phyloP scores from a whole-genome alignment of 768 basidiomycete genomes.

The Phylloporus sp. region DNA sequence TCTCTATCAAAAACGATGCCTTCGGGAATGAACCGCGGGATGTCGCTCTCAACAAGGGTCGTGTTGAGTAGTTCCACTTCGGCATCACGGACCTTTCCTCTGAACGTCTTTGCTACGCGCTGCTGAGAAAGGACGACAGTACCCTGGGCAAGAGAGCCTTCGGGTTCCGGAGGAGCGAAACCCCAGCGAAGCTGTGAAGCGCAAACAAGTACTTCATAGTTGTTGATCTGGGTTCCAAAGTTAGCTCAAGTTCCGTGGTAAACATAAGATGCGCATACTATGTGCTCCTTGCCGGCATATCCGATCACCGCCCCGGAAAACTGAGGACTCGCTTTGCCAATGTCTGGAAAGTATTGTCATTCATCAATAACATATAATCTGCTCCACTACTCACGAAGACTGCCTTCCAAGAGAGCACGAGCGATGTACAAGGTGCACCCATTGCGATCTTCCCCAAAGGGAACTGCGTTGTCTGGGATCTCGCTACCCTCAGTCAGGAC shows the following conservation, averaged over 20 bases:
- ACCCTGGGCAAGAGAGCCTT: constrained; percentile 20
- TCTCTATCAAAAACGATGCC: constrained; percentile 17
- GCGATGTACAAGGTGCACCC: constrained; percentile 27
- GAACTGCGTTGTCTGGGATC: constrained; percentile 35
- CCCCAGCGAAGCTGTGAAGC: constrained; percentile 33
- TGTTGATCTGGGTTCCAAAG: constrained; percentile 18
- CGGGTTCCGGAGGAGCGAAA: constrained; percentile 13
- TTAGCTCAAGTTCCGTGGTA: not conserved
- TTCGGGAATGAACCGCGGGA: constrained; percentile 25
- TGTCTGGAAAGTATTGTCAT: constrained; percentile 18
- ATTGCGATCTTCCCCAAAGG: constrained; percentile 31
- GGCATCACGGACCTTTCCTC: not conserved
- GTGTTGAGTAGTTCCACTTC: constrained; percentile 23
- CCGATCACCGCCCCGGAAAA: constrained; percentile 30
- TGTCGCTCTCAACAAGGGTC: constrained; percentile 26
- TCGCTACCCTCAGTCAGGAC: constrained; percentile 27
- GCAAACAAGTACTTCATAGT: constrained; percentile 36
- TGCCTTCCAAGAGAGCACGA: constrained; percentile 30
- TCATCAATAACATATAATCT: not conserved
- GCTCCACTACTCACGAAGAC: constrained; percentile 22
- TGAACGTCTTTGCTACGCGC: not conserved
- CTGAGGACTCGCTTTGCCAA: constrained; percentile 34
- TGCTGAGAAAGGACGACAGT: constrained; percentile 31
- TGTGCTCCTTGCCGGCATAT: constrained; percentile 33
- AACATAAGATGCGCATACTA: constrained; percentile 16